Conservation (phyloP, 192 early-diverging fungal genomes). For the Mortierella alpina region DNA sequence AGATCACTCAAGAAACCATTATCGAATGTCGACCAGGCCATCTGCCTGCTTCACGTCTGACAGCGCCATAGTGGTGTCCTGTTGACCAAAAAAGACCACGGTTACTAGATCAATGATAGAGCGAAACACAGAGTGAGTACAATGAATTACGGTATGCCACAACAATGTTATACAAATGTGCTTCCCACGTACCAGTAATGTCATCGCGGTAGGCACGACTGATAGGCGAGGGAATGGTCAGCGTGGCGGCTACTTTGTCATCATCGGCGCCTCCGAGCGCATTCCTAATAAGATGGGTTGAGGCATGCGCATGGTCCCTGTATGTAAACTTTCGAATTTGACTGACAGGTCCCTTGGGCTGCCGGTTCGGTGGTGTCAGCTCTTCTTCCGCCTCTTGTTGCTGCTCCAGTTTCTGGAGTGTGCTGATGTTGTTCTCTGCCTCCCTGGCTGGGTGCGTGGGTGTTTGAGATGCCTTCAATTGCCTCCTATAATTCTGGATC, state of each 20-base stretch:
- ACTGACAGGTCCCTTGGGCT: conserved; percentile 19
- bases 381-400: conserved; percentile 11
- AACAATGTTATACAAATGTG: neutral
- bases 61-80: conserved; percentile 21
- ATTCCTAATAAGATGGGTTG: conserved; percentile 78
- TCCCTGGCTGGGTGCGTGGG: neutral
- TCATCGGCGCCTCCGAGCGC: conserved; percentile 73
- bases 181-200: conserved; percentile 65
- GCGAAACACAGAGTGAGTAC: neutral
- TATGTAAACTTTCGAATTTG: conserved; percentile 40
- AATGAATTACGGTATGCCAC: neutral
- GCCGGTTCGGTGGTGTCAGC: conserved; percentile 17
- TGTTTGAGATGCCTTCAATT: neutral
- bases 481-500: conserved; percentile 12
- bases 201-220: conserved; percentile 83
- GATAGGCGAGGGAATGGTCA: conserved; percentile 73
- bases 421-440: neutral
- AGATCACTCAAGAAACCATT: neutral
- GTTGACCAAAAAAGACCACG: conserved; percentile 29
- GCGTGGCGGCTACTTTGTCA: conserved; percentile 66
- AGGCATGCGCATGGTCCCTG: conserved; percentile 68
- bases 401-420: neutral
- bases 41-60: conserved; percentile 12
- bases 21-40: conserved; percentile 21
- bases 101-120: conserved; percentile 22